Base-by-base conservation (phyloP, 2,329 filamentous ascomycete species). In the Neonectria sp. region DNA sequence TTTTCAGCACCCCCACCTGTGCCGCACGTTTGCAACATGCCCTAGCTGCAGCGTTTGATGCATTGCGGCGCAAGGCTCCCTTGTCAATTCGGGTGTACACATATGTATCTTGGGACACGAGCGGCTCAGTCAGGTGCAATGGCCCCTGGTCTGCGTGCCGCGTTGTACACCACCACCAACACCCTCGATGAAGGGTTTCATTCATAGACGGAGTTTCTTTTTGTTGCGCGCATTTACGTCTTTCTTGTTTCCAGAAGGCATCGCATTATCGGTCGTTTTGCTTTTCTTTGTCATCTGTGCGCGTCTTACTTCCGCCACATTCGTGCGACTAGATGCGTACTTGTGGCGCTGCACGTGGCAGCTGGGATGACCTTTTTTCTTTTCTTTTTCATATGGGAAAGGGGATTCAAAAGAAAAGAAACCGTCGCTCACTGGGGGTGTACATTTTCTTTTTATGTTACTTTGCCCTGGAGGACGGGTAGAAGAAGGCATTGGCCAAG, bases 291-390 rank as follows among this genome's bases (percentile, higher is more conserved):
- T 52, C 6, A 37, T 35, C 17, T 31, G 27, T n/a, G 48, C 52
- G 48, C 37, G n/a, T 15, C 35, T 56, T 45, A 43, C 21, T 60
- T 60, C 60, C 35, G 43, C 40, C 27, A 60, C 51, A 58, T 53
- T 58, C 37, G 29, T 57, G 59, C 25, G 59, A 61, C 21, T 68
- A 68, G 65, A 65, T 61, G 65, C 62, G 62, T 60, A 58, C 55
- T 55, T 40, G 40, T 29, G 57, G 21, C 51, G 33, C 60, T 68
- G 46, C 51, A 51, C 17, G 60, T 45, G 24, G 65, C 65, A 57
- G 55, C 27, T 56, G n/a, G 65, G 53, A 43, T 15, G 46, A 35
- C 31, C 43, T 45, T 53, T 8, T 21, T 40, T 13, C 40, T 13
- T 62, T 48, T 24, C 33, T 35, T 27, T 43, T 31, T 17, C 37